Evolutionary conservation across 1,139 yeast species (phyloP).

Genomic region (Candida frijolesensis): DNA sequence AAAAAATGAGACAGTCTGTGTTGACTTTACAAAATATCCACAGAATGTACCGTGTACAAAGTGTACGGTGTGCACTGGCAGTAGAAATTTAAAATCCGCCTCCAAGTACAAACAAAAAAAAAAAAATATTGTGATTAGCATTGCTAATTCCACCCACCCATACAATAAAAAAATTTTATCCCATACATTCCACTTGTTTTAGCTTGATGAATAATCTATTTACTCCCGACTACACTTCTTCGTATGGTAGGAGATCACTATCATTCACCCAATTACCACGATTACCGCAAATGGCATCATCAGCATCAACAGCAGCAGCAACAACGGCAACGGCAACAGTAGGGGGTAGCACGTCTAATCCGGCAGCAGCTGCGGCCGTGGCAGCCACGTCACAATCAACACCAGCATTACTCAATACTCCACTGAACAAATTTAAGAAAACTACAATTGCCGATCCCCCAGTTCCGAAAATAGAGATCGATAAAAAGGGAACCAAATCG

Average conservation of each 20-base stretch:
- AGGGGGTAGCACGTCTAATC: constrained; percentile 2
- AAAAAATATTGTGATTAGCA: neutral
- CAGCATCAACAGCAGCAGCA: constrained; percentile 4
- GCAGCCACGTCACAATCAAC: constrained; percentile 3
- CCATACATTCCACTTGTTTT: neutral
- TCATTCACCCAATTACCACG: neutral
- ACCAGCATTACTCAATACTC: neutral
- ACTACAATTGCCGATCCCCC: neutral
- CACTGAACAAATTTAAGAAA: constrained; percentile 2
- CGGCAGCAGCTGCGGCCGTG: constrained; percentile 3
- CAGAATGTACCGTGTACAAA: neutral
- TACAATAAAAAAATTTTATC: neutral
- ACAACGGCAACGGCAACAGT: neutral
- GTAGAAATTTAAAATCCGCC: no score
- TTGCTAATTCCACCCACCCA: constrained; percentile 1
- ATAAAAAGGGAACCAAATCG: neutral
- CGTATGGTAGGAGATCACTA: constrained; percentile 1
- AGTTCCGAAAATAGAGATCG: constrained; percentile 10
- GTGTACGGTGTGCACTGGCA: no score
- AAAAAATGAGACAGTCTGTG: neutral
- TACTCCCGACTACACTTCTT: constrained; percentile 4
- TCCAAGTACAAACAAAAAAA: neutral
- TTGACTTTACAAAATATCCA: neutral
- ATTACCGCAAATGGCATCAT: constrained; percentile 8
- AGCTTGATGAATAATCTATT: constrained; percentile 1